A percentile compares a stretch with the other conserved stretches of the same genome.
phyloP scores from a whole-genome alignment of 2,329 filamentous ascomycete genomes.

The Cladosporium sp. region DNA sequence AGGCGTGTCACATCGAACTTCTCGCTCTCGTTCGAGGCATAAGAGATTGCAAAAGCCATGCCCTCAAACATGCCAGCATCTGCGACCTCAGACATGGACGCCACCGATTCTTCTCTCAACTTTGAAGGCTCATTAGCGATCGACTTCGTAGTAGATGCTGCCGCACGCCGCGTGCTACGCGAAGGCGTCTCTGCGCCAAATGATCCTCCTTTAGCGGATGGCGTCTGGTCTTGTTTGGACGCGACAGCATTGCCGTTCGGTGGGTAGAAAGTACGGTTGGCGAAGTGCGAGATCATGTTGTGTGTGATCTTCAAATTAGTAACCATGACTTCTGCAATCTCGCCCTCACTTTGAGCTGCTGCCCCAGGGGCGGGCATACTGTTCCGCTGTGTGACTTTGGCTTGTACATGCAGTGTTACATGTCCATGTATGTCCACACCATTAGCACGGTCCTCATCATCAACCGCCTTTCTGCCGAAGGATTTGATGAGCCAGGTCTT shows the following conservation, averaged over 20 bases:
- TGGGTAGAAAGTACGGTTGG: conserved; percentile 39
- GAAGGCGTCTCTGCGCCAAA: conserved; percentile 50
- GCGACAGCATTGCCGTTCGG: neutral
- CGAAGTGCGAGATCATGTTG: conserved; percentile 45
- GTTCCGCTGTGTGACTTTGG: conserved; percentile 39
- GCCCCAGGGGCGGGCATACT: conserved; percentile 32
- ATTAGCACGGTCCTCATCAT: conserved; percentile 34
- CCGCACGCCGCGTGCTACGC: conserved; percentile 49
- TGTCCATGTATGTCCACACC: conserved; percentile 46
- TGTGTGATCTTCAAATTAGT: conserved; percentile 46
- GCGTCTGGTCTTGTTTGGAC: conserved; percentile 24
- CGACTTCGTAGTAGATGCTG: conserved; percentile 22
- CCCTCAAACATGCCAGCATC: conserved; percentile 63
- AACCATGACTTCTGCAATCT: conserved; percentile 42
- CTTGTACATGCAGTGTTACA: conserved; percentile 41
- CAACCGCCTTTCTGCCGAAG: conserved; percentile 40
- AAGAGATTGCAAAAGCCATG: conserved; percentile 88
- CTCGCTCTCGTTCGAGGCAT: conserved; percentile 58
- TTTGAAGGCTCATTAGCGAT: conserved; percentile 22
- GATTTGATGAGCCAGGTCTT: conserved; percentile 46
- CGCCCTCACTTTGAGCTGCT: conserved; percentile 23
- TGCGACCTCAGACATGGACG: conserved; percentile 20
- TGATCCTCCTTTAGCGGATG: conserved; percentile 25
- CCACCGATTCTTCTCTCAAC: conserved; percentile 31
- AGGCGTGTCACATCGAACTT: conserved; percentile 59